Evolutionary conservation across 1,139 yeast genomes (phyloP), one percentile per base, ranked within the genome.

Genomic region (Candida neerlandica): DNA sequence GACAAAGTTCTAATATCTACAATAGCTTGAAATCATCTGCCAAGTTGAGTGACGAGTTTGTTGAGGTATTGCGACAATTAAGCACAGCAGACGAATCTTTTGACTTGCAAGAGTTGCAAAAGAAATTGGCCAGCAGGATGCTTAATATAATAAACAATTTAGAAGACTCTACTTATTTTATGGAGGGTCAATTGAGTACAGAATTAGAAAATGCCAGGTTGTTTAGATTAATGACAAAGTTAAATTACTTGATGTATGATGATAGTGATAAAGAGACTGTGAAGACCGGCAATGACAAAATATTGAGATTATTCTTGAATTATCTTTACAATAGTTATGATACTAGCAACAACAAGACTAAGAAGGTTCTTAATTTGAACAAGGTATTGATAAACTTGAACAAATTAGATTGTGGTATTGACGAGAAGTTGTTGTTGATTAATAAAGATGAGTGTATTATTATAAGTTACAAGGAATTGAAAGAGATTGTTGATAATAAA

Each of bases 321-420:
- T 89, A 82, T 62, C 85, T 92, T 4, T 94, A 92, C 69, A 95
- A 89, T 62, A 96, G 89, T 62, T 80, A 77, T 43, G 91, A 90
- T 63, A n/a, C 42, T 3, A 95, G 86, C 48, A 68, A 70, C 33
- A 96, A 96, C 15, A 80, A 80, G 58, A 37, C 12, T 15, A 37
- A n/a, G 21, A 91, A 96, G 2, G 81, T 85, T 2, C 73, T 90
- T 50, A 97, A 95, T 67, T 73, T 94, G 58, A 85, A 92, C 1
- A 90, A 91, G 64, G 95, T 92, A 3, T 72, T 95, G 55, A 74
- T 82, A 46, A 82, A 86, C 57, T 72, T 94, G 60, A 94, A 94
- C 69, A 94, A 94, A 66, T 73, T 94, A 52, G 99, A 95, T 65
- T 96, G 95, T 12, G 99, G 98, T 1, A 80, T 87, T 43, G 94